Evolutionary conservation across 768 basidiomycete species (phyloP), one percentile per base, ranked within the genome.

Genomic region (Boletus edulis): DNA sequence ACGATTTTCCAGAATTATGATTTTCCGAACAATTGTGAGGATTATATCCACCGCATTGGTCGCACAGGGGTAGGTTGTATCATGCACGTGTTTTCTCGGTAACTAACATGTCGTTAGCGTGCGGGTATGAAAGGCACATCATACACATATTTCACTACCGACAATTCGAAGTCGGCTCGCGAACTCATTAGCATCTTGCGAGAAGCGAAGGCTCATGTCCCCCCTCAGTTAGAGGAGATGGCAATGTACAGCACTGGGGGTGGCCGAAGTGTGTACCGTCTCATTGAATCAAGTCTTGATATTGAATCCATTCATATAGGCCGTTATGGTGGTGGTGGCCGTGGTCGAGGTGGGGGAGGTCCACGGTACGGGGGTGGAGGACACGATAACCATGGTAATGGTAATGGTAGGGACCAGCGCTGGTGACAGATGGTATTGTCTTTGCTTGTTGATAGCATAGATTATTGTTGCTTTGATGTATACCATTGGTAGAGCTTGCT

Each of bases 21-120:
- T 71, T 97, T 98, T 79, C 94, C 95, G 1, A 97, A 97, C 75
- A 95, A 96, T 69, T 92, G 91, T 67, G 94, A 96, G 77, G 95
- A 97, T 73, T 98, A 98, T 74, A 94, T 98, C 57, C 96, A 99
- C 75, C 93, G 96, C 63, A 99, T 99, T 67, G 97, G 96, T 60
- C 94, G 96, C 71, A 97, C 96, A 60, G 95, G 95, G 52, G 91
- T 92, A 52, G 0, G 72, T 44, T 81, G 70, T 14, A 27, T 51
- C 46, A 38, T 22, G 20, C 54, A 38, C 46, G 14, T 18, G 2
- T 52, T 24, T 20, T 10, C 4, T 46, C 18, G 20, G 15, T 15
- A 1, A 38, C 66, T 67, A 51, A 73, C 64, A 49, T 54, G 24
- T 7, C 41, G 44, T 39, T 52, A 94, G 91, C 92, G 91, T 72